Percentiles rank a stretch among this genome's conserved stretches.
Evolutionary conservation across 2,329 filamentous ascomycete genomes (phyloP).

Genomic region (Botrytis sinoallii): DNA sequence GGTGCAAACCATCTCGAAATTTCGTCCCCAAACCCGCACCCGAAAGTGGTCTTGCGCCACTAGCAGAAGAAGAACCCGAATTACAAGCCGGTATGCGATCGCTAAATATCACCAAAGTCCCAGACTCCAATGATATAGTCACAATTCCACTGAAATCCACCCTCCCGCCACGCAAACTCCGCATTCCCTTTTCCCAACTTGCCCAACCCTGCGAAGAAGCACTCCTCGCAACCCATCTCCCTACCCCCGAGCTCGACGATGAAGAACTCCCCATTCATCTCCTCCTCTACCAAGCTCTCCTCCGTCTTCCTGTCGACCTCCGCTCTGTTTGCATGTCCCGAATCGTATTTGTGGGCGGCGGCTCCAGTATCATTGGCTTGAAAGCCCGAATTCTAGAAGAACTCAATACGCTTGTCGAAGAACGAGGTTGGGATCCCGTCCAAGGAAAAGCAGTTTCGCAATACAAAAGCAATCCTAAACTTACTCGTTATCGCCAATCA

Average conservation of each 20-base stretch:
- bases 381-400: slow-evolving; percentile 76
- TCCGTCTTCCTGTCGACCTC: slow-evolving; percentile 76
- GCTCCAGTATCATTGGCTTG: slow-evolving; percentile 74
- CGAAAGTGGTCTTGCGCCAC: slow-evolving; percentile 45
- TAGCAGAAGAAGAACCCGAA: slow-evolving; percentile 56
- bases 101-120: slow-evolving; percentile 27
- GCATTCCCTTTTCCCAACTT: slow-evolving; percentile 67
- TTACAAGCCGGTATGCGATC: slow-evolving; percentile 35
- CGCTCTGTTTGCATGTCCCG: slow-evolving; percentile 84
- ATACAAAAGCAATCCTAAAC: slow-evolving; percentile 9
- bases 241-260: slow-evolving; percentile 68
- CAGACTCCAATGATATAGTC: slow-evolving; percentile 31
- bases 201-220: slow-evolving; percentile 71
- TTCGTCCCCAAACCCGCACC: slow-evolving; percentile 23
- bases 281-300: slow-evolving; percentile 72
- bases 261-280: slow-evolving; percentile 77
- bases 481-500: not conserved
- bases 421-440: slow-evolving; percentile 74
- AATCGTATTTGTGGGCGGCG: slow-evolving; percentile 81
- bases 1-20: slow-evolving; percentile 55
- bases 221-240: slow-evolving; percentile 63
- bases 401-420: slow-evolving; percentile 61
- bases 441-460: slow-evolving; percentile 20
- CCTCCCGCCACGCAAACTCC: slow-evolving; percentile 51
- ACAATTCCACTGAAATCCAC: slow-evolving; percentile 45